Evolutionary conservation across 2,329 filamentous ascomycete species (phyloP).

Genomic region (Aquanectria penicillioides): DNA sequence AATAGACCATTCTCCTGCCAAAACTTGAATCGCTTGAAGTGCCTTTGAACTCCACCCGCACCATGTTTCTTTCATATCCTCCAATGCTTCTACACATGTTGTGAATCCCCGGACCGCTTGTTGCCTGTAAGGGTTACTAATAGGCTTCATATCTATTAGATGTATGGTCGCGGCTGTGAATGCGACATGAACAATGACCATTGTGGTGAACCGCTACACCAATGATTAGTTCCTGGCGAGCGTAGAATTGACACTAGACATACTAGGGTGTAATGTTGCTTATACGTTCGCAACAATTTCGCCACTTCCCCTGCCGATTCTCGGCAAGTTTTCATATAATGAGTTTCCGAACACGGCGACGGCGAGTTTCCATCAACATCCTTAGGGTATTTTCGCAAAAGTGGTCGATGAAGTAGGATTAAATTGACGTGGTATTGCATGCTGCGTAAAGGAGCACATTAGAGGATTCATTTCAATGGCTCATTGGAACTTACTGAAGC

Average conservation of each 20-base stretch:
- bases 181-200: background rate
- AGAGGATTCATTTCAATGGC: too few relatives aligned
- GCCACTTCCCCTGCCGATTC: slow-evolving; percentile 34
- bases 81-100: background rate
- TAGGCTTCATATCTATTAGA: background rate
- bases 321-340: slow-evolving; percentile 29
- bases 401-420: slow-evolving; percentile 35
- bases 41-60: slow-evolving; percentile 1
- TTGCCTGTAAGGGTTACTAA: background rate
- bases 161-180: slow-evolving; percentile 5
- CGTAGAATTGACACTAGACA: background rate
- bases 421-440: slow-evolving; percentile 35
- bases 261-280: slow-evolving; percentile 36
- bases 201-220: background rate
- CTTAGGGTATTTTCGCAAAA: slow-evolving; percentile 11
- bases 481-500: slow-evolving; percentile 30
- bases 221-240: background rate
- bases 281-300: slow-evolving; percentile 30
- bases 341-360: background rate
- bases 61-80: background rate
- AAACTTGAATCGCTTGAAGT: background rate
- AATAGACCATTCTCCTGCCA: background rate
- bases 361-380: background rate
- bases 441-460: too few relatives aligned
- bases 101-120: background rate